These are phyloP conservation scores for Nakazawaea wickerhamii DNA, from an alignment of 805 yeast species.

Conservation along the genomic window DNA sequence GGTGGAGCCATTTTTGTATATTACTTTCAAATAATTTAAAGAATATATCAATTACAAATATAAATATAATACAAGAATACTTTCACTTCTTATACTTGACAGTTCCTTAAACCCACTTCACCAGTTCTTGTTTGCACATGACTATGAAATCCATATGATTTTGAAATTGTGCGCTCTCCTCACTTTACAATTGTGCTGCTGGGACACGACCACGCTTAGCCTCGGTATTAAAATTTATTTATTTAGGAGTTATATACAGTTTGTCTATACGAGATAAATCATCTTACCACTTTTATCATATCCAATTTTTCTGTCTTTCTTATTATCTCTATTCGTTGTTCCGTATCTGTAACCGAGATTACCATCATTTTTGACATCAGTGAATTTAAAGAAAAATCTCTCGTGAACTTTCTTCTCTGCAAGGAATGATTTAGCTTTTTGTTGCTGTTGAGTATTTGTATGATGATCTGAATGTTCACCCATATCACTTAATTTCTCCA, in stretches of 20 bases:
- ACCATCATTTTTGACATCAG: constrained; percentile 68
- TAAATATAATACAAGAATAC: too few species aligned
- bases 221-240: neutral
- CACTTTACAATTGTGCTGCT: too few species aligned
- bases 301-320: constrained; percentile 73
- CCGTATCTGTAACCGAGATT: constrained; percentile 83
- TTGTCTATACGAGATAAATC: constrained; percentile 25
- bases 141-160: too few species aligned
- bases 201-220: too few species aligned
- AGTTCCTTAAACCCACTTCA: too few species aligned
- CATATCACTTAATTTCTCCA: constrained; percentile 60
- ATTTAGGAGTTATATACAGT: constrained; percentile 3
- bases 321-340: constrained; percentile 82
- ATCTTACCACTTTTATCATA: constrained; percentile 64
- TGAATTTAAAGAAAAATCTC: constrained; percentile 65
- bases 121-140: too few species aligned
- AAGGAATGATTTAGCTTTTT: constrained; percentile 32
- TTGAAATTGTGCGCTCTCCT: too few species aligned
- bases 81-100: neutral
- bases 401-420: constrained; percentile 42
- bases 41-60: too few species aligned
- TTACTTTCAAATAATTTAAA: too few species aligned
- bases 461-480: constrained; percentile 43
- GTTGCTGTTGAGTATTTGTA: constrained; percentile 13
- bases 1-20: constrained; percentile 19